These are phyloP conservation scores for Pisolithus microcarpus DNA, from an alignment of 768 basidiomycete species.

Conservation along the genomic window DNA sequence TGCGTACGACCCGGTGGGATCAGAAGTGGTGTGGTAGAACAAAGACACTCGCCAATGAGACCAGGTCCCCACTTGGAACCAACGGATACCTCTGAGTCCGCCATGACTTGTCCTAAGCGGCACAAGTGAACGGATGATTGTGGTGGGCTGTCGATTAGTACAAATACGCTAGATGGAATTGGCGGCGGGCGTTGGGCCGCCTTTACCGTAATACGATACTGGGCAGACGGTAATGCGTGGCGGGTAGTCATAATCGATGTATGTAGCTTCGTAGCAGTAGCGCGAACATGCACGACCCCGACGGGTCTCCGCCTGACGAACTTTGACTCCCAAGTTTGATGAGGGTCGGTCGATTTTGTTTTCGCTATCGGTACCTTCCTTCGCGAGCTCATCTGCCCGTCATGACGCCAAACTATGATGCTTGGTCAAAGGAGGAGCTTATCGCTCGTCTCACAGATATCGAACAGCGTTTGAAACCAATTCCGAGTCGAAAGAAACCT, in stretches of 20 bases:
- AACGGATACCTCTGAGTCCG: neutral
- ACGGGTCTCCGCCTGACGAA: neutral
- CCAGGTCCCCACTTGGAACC: constrained; percentile 8
- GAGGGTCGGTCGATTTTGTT: constrained; percentile 26
- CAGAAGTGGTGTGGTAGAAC: neutral
- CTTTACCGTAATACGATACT: no score
- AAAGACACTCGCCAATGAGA: constrained; percentile 9
- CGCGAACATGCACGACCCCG: no score
- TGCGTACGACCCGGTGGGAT: neutral
- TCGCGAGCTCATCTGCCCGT: constrained; percentile 22
- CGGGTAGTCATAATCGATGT: no score
- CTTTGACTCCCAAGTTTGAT: constrained; percentile 8
- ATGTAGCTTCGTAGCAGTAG: no score
- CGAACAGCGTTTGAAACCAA: constrained; percentile 29
- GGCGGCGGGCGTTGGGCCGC: no score
- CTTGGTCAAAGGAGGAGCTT: constrained; percentile 63
- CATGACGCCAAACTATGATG: constrained; percentile 42
- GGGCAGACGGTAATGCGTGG: no score
- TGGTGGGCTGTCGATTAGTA: no score
- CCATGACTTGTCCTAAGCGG: constrained; percentile 2
- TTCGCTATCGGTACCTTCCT: constrained; percentile 28
- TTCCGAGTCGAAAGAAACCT: constrained; percentile 12
- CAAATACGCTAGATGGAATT: no score
- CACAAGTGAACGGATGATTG: no score
- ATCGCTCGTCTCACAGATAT: constrained; percentile 56